Percentiles rank a stretch among this genome's conserved stretches.
phyloP scores from a whole-genome alignment of 768 basidiomycete species.

The Suillus occidentalis region DNA sequence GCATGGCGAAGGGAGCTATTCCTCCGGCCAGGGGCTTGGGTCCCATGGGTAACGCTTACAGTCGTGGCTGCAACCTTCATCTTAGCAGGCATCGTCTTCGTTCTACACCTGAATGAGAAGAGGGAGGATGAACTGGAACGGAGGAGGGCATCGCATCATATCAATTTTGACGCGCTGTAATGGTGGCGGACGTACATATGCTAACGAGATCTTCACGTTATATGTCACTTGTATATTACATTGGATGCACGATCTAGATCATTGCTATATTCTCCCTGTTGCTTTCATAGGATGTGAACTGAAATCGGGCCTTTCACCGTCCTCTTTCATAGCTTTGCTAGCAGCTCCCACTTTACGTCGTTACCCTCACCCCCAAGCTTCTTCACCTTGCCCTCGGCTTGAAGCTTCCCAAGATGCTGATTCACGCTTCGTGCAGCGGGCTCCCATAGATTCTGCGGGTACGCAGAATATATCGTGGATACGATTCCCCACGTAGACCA shows the following conservation, averaged over 20 bases:
- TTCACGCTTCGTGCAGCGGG: conserved; percentile 70
- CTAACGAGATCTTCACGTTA: conserved; percentile 7
- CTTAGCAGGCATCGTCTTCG: conserved; percentile 79
- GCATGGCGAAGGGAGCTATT: conserved; percentile 88
- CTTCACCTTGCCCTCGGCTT: conserved; percentile 59
- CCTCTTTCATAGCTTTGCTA: conserved; percentile 11
- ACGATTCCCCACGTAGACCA: conserved; percentile 73
- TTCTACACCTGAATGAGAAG: conserved; percentile 93
- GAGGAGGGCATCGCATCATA: conserved; percentile 85
- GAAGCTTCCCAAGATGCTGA: conserved; percentile 74
- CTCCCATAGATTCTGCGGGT: conserved; percentile 69
- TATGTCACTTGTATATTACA: conserved; percentile 8
- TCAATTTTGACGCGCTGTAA: conserved; percentile 94
- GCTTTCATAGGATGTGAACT: background rate
- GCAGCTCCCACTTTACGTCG: conserved; percentile 48
- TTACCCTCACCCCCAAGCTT: conserved; percentile 51
- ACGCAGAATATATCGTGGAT: conserved; percentile 63
- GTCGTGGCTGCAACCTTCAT: conserved; percentile 72
- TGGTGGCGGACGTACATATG: conserved; percentile 13
- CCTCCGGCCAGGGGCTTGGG: conserved; percentile 94
- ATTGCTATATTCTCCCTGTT: background rate
- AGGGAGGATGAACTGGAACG: conserved; percentile 93
- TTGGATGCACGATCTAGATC: conserved; percentile 4
- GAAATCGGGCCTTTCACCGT: background rate
- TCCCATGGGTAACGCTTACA: conserved; percentile 93